Evolutionary conservation across 2,329 filamentous ascomycete genomes (phyloP), one percentile per base, ranked within the genome.

Genomic region (Botrytis tulipae): DNA sequence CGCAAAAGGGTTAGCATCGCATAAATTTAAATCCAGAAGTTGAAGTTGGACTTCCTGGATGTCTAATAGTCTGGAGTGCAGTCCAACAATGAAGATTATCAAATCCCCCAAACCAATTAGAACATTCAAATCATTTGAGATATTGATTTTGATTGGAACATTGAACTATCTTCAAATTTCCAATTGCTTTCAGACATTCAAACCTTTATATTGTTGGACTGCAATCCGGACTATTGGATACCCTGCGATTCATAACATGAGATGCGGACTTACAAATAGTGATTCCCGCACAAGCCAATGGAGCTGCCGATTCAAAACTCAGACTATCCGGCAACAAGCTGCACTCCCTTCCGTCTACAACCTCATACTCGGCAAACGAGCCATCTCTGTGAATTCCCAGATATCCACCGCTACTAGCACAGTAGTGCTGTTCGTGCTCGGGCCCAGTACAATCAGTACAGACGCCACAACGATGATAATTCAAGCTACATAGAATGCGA

Each of bases 351-450:
- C 82, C 81, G 78, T 90, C 88, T 10, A 84, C 84, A 57, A 84
- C 77, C 37, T 85, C 85, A 77, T 88, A 90, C 74, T 90, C 87
- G 1, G 87, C 87, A 72, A 90, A 88, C 71, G 83, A 86, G 0
- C 89, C 89, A 74, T 90, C 82, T 12, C 82, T 79, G 5, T 82
- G 82, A 3, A 89, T 84, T 20, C 88, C 88, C 10, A 86, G 81
- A 72, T 85, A 81, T 0, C 86, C 85, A 46, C 82, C 81, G 29
- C 82, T 76, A 57, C 83, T 79, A 22, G 78, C 69, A 77, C 88
- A 90, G 77, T 89, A 90, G 76, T 90, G 88, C 20, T 78, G 78
- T 73, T 83, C 83, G n/a, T 81, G 80, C 77, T 88, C 85, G 0
- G 84, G 84, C 1, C 84, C 84, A 0, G 79, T 79, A 77, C 89